These are phyloP conservation scores for Daldinia loculata DNA, from an alignment of 495 filamentous ascomycete genomes.

Conservation along the genomic window DNA sequence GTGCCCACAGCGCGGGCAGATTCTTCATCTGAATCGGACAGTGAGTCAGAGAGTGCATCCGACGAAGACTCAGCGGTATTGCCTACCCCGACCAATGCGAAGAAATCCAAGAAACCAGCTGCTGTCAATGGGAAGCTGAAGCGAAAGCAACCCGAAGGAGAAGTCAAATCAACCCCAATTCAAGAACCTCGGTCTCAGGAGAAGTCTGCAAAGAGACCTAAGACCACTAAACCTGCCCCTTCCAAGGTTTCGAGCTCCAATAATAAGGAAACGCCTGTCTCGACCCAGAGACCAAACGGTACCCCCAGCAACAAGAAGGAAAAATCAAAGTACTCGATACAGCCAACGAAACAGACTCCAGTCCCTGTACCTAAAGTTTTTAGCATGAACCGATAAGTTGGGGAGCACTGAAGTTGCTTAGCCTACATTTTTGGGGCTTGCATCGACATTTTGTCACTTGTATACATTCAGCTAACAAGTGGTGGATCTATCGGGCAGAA, in stretches of 20 bases:
- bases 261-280: conserved; percentile 21
- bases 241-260: conserved; percentile 2
- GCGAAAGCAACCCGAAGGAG: conserved; percentile 38
- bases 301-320: conserved; percentile 35
- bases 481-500: background rate
- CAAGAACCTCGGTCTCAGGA: conserved; percentile 31
- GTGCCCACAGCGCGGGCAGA: background rate
- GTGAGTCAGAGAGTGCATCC: conserved; percentile 40
- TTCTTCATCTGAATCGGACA: conserved; percentile 29
- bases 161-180: background rate
- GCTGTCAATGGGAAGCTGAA: conserved; percentile 35
- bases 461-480: background rate
- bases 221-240: conserved; percentile 19
- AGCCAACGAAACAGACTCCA: conserved; percentile 50
- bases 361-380: conserved; percentile 48
- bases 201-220: conserved; percentile 36
- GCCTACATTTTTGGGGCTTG: background rate
- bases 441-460: background rate
- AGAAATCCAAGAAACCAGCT: conserved; percentile 35
- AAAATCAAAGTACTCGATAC: conserved; percentile 23
- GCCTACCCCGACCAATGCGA: conserved; percentile 7
- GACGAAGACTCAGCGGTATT: conserved; percentile 46
- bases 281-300: conserved; percentile 3
- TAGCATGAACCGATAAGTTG: conserved; percentile 45
- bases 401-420: background rate